Conservation (phyloP, 1,284 basidiomycete genomes). For the Thecaphora frezii region DNA sequence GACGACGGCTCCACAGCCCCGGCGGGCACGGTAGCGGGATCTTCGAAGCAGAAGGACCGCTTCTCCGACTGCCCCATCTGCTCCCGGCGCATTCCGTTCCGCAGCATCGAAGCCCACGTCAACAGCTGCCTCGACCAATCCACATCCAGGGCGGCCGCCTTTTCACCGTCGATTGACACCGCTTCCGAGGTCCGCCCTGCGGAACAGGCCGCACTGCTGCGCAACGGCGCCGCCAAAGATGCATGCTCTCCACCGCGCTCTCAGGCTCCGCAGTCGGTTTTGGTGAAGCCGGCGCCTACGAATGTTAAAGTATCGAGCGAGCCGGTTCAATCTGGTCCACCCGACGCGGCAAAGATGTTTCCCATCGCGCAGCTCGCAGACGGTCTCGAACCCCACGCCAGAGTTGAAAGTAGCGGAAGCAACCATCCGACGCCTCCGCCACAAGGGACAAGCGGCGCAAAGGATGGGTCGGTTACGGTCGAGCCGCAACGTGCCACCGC, state of each 20-base stretch:
- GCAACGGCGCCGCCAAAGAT: background rate
- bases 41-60: too few relatives aligned
- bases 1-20: too few relatives aligned
- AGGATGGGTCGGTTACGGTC: background rate
- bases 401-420: too few relatives aligned
- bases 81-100: constrained; percentile 17
- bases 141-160: background rate
- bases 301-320: too few relatives aligned
- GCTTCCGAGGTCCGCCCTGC: background rate
- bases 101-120: constrained; percentile 35
- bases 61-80: constrained; percentile 34
- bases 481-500: constrained; percentile 8
- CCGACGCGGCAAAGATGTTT: too few relatives aligned
- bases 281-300: background rate
- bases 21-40: too few relatives aligned
- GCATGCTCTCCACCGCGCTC: constrained; percentile 5
- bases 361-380: too few relatives aligned
- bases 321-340: too few relatives aligned
- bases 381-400: too few relatives aligned
- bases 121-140: constrained; percentile 28
- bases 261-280: constrained; percentile 3
- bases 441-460: background rate
- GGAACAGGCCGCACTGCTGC: background rate
- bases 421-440: background rate
- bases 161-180: background rate